Conservation (phyloP, 352 stramenopile genomes). For the Pythium periplocum region DNA sequence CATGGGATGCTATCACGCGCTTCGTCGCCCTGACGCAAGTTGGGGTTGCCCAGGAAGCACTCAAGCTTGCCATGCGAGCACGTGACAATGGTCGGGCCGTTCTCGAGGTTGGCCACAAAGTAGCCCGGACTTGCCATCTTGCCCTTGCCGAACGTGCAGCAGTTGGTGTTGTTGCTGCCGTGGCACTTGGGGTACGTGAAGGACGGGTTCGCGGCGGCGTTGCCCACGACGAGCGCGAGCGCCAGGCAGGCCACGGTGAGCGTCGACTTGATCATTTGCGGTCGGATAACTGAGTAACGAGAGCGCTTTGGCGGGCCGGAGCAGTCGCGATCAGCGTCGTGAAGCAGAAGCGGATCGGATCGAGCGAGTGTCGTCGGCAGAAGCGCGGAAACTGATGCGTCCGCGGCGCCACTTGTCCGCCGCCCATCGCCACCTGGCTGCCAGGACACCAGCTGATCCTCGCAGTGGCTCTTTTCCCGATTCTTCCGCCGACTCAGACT, state of each 20-base stretch:
- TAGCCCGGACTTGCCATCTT: conserved; percentile 61
- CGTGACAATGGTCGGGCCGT: conserved; percentile 55
- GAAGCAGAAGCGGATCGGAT: background rate
- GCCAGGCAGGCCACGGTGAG: conserved; percentile 21
- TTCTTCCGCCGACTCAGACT: no score
- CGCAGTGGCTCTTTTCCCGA: no score
- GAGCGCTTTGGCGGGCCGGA: background rate
- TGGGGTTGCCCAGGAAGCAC: conserved; percentile 58
- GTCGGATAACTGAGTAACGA: conserved; percentile 2
- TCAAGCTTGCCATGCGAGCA: conserved; percentile 44
- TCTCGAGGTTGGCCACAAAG: conserved; percentile 37
- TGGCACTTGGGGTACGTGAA: conserved; percentile 55
- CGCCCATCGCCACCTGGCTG: no score
- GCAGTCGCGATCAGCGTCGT: background rate
- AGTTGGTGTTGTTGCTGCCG: conserved; percentile 26
- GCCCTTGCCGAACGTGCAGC: conserved; percentile 45
- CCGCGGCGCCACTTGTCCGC: no score
- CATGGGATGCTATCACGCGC: conserved; percentile 34
- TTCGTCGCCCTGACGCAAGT: conserved; percentile 34
- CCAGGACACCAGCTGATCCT: no score
- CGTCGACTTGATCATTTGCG: conserved; percentile 21
- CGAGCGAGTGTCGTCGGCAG: background rate
- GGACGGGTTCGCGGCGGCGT: conserved; percentile 9
- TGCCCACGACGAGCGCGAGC: conserved; percentile 12
- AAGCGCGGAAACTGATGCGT: background rate